phyloP scores from a whole-genome alignment of 2,329 filamentous ascomycete species.

The Fusarium sp. region DNA sequence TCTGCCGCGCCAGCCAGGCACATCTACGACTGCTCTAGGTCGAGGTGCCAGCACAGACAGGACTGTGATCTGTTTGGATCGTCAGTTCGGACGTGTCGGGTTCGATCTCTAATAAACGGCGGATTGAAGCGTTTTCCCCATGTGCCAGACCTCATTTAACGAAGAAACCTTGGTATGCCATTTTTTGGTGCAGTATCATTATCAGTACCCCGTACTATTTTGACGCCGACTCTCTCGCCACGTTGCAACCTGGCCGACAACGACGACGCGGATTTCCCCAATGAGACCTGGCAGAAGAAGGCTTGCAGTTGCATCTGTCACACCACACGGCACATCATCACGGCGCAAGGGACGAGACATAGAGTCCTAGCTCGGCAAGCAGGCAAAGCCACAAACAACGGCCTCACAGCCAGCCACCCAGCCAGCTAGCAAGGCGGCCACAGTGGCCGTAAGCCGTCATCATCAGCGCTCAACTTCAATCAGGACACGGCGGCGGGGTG shows the following conservation, averaged over 20 bases:
- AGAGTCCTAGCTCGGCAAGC: slow-evolving; percentile 19
- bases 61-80: slow-evolving; percentile 28
- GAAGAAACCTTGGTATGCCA: slow-evolving; percentile 1
- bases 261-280: slow-evolving; percentile 28
- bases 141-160: slow-evolving; percentile 18
- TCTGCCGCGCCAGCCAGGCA: slow-evolving; percentile 30
- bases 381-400: slow-evolving; percentile 3
- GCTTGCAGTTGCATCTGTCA: slow-evolving; percentile 38
- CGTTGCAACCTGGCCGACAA: slow-evolving; percentile 36
- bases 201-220: slow-evolving; percentile 17
- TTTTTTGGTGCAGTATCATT: slow-evolving; percentile 8
- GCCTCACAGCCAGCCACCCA: not conserved
- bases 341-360: slow-evolving; percentile 16
- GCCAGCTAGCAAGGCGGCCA: slow-evolving; percentile 12
- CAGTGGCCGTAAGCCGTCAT: slow-evolving; percentile 18
- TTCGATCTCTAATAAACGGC: slow-evolving; percentile 44
- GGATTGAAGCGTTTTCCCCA: slow-evolving; percentile 31
- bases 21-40: slow-evolving; percentile 29
- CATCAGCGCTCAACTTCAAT: slow-evolving; percentile 31
- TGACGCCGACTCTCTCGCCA: slow-evolving; percentile 36
- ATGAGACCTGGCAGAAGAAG: slow-evolving; percentile 40
- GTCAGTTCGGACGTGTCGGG: slow-evolving; percentile 26
- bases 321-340: slow-evolving; percentile 39
- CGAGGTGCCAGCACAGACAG: slow-evolving; percentile 31
- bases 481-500: slow-evolving; percentile 23